phyloP scores from a whole-genome alignment of 1,284 basidiomycete species.

The Ustilago hordei region DNA sequence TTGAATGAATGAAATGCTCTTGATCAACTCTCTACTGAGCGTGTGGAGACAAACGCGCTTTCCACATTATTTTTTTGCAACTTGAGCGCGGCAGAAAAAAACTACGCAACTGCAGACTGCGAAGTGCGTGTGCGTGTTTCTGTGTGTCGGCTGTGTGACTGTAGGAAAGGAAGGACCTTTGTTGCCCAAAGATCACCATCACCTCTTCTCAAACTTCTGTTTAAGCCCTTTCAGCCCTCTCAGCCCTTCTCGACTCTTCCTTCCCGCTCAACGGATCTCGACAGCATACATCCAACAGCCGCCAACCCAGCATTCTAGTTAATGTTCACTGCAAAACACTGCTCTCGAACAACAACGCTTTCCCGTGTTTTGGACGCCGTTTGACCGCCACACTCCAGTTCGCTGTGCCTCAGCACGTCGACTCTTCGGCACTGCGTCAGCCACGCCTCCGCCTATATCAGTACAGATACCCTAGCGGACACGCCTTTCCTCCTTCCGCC shows the following conservation, averaged over 20 bases:
- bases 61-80: conserved; percentile 3
- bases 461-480: not conserved
- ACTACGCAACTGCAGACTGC: not conserved
- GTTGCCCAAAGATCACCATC: conserved; percentile 31
- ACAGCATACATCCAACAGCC: not conserved
- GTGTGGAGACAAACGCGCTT: conserved; percentile 20
- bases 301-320: not conserved
- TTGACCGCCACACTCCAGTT: conserved; percentile 1
- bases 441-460: conserved; percentile 19
- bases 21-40: not conserved
- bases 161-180: conserved; percentile 16
- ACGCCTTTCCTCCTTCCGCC: not conserved
- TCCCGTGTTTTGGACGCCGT: not conserved
- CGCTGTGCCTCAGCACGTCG: not conserved
- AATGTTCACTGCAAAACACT: not conserved
- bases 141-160: conserved; percentile 6
- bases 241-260: not conserved
- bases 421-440: not conserved
- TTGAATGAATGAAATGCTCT: not conserved
- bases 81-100: conserved; percentile 17
- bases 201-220: conserved; percentile 14
- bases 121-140: conserved; percentile 8
- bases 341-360: not conserved
- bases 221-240: conserved; percentile 12
- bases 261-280: not conserved